Percentiles rank a stretch among this genome's conserved stretches.
phyloP scores from a whole-genome alignment of 345 rosid species.

The Garcia nutans region DNA sequence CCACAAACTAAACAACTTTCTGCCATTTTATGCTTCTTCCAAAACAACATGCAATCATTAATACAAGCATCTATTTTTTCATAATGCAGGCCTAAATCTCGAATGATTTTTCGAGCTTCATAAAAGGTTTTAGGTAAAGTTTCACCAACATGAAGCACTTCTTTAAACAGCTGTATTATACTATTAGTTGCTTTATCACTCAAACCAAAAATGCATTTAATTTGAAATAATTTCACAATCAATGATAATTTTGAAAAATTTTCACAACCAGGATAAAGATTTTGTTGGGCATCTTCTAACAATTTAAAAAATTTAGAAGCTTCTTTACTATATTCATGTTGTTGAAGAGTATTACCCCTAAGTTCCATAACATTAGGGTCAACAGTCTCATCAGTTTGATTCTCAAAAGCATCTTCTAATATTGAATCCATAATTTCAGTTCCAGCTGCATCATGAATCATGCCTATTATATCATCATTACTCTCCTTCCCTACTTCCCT shows the following conservation, averaged over 20 bases:
- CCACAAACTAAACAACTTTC: not conserved
- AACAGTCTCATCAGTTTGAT: too few species aligned
- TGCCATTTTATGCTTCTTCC: not conserved
- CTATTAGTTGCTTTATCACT: not conserved
- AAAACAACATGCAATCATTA: not conserved
- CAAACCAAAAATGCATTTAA: not conserved
- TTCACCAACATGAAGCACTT: not conserved
- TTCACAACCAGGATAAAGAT: not conserved
- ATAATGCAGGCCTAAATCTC: not conserved
- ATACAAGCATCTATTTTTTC: not conserved
- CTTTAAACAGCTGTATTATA: not conserved
- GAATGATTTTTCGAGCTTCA: not conserved
- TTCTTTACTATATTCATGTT: too few species aligned
- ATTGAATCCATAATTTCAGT: too few species aligned
- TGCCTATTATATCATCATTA: too few species aligned
- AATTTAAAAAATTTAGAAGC: not conserved
- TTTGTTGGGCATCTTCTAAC: not conserved
- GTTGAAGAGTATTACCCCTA: too few species aligned
- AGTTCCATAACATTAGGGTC: too few species aligned
- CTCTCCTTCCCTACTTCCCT: too few species aligned
- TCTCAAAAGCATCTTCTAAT: too few species aligned
- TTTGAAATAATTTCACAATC: not conserved
- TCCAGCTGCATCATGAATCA: too few species aligned
- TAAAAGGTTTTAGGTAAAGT: not conserved
- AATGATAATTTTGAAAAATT: not conserved